Base-by-base conservation (phyloP, 1,284 basidiomycete species). In the Ceratobasidium theobromae region DNA sequence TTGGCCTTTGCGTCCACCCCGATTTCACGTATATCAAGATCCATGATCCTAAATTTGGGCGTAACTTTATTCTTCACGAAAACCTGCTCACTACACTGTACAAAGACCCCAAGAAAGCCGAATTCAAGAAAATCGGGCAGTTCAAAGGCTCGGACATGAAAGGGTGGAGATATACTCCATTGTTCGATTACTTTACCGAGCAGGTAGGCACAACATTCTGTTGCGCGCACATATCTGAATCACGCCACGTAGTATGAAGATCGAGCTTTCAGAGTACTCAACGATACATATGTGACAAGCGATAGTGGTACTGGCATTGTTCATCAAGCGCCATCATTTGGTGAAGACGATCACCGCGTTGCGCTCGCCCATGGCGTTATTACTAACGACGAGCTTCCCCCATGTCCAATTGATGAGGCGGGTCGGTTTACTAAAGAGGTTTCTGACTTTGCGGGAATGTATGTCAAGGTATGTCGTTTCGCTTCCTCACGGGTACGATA, bases 261-360 rank as follows among this genome's bases (percentile, higher is more conserved):
- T 76, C 87, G 86, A 70, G 96, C 93, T 0, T 99, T 98, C 83
- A 81, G 89, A 66, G 93, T 99, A 16, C 77, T 99, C 5, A 83
- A 85, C 28, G 97, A 99, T 75, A 88, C 87, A 0, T 99, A 99
- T 75, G 96, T 99, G 58, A 98, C 94, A 1, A 91, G 89, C 71
- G 84, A 87, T 12, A 93, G 95, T 66, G 96, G 97, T 78, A 99
- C 97, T 40, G 96, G 96, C 76, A 96, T 99, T 73, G 97, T 99
- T 53, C 97, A 99, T 76, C 97, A 99, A 79, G 95, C 97, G 1
- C 97, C 97, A 1, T 95, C 92, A 0, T 99, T 98, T 74, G 97
- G 97, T 82, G 97, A 98, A 74, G 97, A 99, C 73, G 97, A 99
- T 84, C 93, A 98, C 78, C 91, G 96, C 68, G 86, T 99, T 72